These are phyloP conservation scores for Poa annua DNA, from an alignment of 176 grass and related monocot genomes.

Conservation along the genomic window DNA sequence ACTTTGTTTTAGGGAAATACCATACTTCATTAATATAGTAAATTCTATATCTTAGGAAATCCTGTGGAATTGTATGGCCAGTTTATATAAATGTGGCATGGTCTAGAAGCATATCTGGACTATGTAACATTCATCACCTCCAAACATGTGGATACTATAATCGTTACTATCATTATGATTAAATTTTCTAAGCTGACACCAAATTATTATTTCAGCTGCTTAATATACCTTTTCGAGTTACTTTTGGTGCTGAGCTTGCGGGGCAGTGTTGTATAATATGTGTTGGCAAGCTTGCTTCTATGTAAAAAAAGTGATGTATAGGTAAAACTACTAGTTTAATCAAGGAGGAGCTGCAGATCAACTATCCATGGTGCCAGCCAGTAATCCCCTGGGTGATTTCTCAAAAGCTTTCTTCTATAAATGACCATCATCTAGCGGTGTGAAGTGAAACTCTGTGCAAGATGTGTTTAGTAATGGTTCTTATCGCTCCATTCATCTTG, in stretches of 20 bases:
- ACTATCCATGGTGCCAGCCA: background rate
- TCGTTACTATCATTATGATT: background rate
- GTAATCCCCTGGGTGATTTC: background rate
- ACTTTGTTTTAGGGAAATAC: background rate
- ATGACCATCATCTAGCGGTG: background rate
- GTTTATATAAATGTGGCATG: background rate
- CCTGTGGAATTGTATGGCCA: background rate
- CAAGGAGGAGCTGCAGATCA: background rate
- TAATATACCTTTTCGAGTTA: background rate
- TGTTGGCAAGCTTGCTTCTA: background rate
- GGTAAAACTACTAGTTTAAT: background rate
- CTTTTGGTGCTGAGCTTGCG: background rate
- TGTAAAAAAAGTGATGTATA: background rate
- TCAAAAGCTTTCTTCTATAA: background rate
- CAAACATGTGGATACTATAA: background rate
- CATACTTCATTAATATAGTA: background rate
- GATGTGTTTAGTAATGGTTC: background rate
- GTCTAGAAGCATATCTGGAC: background rate
- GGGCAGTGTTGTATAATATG: background rate
- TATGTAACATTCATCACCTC: background rate
- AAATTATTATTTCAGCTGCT: conserved; percentile 9
- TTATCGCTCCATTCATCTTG: conserved; percentile 9
- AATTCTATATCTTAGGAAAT: background rate
- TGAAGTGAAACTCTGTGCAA: background rate
- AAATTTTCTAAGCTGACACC: background rate